phyloP scores from a whole-genome alignment of 768 basidiomycete species.

The Termitomyces sp. region DNA sequence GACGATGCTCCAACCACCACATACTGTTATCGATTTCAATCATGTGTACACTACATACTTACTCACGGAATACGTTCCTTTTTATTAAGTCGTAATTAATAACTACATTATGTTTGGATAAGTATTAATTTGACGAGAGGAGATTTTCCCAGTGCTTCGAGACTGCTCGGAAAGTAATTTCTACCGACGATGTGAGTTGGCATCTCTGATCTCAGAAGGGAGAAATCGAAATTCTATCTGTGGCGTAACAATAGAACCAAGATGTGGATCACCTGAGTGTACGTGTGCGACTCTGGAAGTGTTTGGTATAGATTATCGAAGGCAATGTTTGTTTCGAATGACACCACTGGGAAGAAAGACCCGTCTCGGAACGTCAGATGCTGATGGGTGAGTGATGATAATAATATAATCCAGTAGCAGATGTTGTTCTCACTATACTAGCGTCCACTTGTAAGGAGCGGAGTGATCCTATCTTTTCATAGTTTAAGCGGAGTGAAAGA shows the following conservation, averaged over 20 bases:
- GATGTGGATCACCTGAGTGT: conserved; percentile 7
- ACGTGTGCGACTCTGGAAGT: background rate
- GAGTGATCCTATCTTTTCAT: background rate
- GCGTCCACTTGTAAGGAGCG: background rate
- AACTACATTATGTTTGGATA: background rate
- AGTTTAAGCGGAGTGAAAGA: conserved; percentile 8
- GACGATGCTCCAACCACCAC: background rate
- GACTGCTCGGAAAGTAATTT: background rate
- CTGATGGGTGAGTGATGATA: conserved; percentile 4
- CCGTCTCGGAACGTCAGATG: conserved; percentile 10
- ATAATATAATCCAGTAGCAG: conserved; percentile 6
- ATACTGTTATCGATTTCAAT: conserved; percentile 4
- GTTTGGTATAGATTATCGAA: background rate
- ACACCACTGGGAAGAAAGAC: background rate
- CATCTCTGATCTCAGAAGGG: background rate
- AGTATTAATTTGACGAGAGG: background rate
- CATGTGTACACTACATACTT: conserved; percentile 13
- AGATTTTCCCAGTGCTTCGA: background rate
- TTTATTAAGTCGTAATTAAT: conserved; percentile 1
- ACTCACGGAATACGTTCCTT: conserved; percentile 6
- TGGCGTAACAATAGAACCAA: conserved; percentile 12
- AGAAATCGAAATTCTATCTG: conserved; percentile 3
- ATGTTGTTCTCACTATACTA: background rate
- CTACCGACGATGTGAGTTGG: background rate
- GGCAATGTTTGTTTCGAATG: conserved; percentile 1